Conservation (phyloP, 2,329 filamentous ascomycete species). For the Penicillium sp. region DNA sequence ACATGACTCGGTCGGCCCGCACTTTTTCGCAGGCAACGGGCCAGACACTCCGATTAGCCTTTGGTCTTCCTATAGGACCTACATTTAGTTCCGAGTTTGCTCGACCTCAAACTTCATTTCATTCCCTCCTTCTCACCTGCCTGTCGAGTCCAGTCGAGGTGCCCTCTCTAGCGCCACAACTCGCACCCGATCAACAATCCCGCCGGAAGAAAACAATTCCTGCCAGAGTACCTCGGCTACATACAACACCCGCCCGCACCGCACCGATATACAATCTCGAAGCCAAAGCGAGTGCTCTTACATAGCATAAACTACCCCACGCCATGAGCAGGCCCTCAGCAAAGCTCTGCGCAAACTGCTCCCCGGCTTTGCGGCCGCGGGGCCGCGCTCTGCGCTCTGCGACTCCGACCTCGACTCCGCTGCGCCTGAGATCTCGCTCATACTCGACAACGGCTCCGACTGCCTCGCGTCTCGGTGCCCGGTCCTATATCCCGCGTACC, state of each 20-base stretch:
- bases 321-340: slow-evolving; percentile 36
- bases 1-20: slow-evolving; percentile 27
- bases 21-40: neutral
- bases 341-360: slow-evolving; percentile 34
- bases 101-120: neutral
- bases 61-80: neutral
- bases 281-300: slow-evolving; percentile 1
- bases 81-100: neutral
- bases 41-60: neutral
- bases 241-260: neutral
- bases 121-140: neutral
- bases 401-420: slow-evolving; percentile 14
- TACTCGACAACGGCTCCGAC: slow-evolving; percentile 1
- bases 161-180: neutral
- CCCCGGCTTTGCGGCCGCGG: slow-evolving; percentile 29
- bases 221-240: slow-evolving; percentile 29
- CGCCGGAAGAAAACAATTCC: slow-evolving; percentile 24
- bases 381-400: slow-evolving; percentile 21
- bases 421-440: slow-evolving; percentile 20
- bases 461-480: neutral
- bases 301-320: neutral
- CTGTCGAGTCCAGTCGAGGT: neutral
- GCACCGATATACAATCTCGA: neutral
- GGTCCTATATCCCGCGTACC: neutral
- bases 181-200: neutral